These are phyloP conservation scores for Avena eriantha DNA, from an alignment of 176 grass and related monocot genomes.

Conservation along the genomic window DNA sequence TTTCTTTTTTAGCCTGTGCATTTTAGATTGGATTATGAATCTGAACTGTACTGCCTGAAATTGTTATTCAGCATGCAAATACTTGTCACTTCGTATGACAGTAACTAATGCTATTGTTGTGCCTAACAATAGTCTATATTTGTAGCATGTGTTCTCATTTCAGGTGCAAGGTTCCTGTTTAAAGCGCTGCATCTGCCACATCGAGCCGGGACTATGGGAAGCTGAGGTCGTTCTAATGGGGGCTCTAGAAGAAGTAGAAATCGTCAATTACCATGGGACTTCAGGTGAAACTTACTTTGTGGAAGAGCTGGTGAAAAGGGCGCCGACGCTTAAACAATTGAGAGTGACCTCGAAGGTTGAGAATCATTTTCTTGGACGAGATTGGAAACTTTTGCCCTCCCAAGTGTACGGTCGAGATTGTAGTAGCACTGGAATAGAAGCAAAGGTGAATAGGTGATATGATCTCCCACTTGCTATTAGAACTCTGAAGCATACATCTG, in stretches of 20 bases:
- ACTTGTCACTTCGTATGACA: background rate
- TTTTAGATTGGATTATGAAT: background rate
- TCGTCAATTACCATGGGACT: background rate
- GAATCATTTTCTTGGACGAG: background rate
- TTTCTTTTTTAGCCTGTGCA: background rate
- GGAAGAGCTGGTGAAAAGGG: background rate
- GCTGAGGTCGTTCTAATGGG: background rate
- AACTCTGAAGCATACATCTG: background rate
- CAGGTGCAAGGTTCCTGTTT: background rate
- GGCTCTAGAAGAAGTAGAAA: background rate
- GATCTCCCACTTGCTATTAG: background rate
- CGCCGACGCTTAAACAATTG: background rate
- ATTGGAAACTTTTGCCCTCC: background rate
- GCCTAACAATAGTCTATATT: background rate
- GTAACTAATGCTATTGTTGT: background rate
- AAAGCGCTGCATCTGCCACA: background rate
- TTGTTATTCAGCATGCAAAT: background rate
- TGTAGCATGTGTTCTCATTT: background rate
- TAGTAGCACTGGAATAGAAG: background rate
- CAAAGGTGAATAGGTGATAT: background rate
- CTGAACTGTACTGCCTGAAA: background rate
- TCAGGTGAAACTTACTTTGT: background rate
- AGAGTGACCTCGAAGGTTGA: background rate
- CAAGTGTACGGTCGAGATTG: background rate
- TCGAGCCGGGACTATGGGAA: background rate